Base-by-base conservation (phyloP, 2,329 filamentous ascomycete species). In the Cercospora sp. region DNA sequence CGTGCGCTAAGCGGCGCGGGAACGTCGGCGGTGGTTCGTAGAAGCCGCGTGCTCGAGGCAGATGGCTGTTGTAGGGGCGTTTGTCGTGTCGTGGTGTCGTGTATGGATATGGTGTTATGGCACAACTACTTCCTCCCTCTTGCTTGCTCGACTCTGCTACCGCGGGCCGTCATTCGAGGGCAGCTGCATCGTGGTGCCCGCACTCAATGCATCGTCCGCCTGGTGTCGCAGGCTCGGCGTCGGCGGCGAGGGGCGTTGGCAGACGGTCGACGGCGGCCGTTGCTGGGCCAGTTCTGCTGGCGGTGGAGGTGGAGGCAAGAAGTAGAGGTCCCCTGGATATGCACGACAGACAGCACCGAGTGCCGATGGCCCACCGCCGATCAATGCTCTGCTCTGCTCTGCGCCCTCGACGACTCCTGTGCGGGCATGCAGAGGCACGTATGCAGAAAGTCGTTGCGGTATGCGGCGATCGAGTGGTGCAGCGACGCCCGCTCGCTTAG, bases 121-220 rank as follows among this genome's bases (percentile, higher is more conserved):
- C 45, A 55, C 43, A 55, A 32, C 45, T 37, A 26, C 51, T 37
- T 32, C 32, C 61, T 57, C 49, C 49, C 61, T 64, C 49, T 53
- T 51, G 45, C 24, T 21, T 43, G 28, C 51, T 51, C 61, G 43
- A 63, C 34, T 30, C 45, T 64, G 49, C 51, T 58, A 64, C 61
- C 49, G 51, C 49, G 28, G 30, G 61, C 26, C 61, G 28, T 57
- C 59, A n/a, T 26, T 21, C 28, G 34, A 40, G 30, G 32, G 49
- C 61, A 61, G 61, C 45, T 61, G 64, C 67, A 69, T 69, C 37
- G 61, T 62, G 61, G 61, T 66, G 65, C 61, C 64, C 61, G 64
- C 65, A 63, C 63, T 69, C 63, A 69, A 66, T 63, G 67, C 67
- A 66, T 69, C 21, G 28, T 32, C 18, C 18, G n/a, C 34, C 16